Evolutionary conservation across 805 yeast species (phyloP), one percentile per base, ranked within the genome.

Genomic region (Metschnikowia picachoensis): DNA sequence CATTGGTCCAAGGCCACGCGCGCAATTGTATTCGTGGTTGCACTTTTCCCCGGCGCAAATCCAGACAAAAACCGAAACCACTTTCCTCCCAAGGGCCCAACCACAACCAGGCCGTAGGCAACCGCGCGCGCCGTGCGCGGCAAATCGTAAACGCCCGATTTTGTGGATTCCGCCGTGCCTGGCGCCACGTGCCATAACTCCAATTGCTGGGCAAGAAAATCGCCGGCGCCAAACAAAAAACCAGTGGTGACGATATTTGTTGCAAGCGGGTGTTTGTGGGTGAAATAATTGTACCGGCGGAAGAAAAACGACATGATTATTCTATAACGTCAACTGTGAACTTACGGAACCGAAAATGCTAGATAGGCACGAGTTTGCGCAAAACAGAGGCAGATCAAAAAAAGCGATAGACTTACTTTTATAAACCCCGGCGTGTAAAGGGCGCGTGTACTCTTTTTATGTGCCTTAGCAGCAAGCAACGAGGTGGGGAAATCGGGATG

Each of bases 171-270:
- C n/a, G 32, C 47, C 0, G 90, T 82, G 47, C 95, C 65, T 1
- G 52, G 49, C 38, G 55, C 67, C 39, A 34, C 32, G 60, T 61
- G 8, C 76, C 70, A 59, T 78, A 77, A 11, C 31, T 42, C 49
- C 6, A 78, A 55, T 0, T 65, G 36, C 60, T 89, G 96, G 0
- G 96, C 96, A 25, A 85, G 54, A 1, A 65, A 66, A 61, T 89
- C 96, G 2, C 96, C 96, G 1, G 81, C 48, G 0, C 89, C 94
- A 60, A 88, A 87, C 32, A 81, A 62, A 12, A 72, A 48, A n/a
- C 77, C 82, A 1, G 82, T 77, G 35, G 78, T 67, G 13, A 74
- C 30, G 47, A 73, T 64, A 51, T 79, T 79, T 42, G 80, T 73
- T 30, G 68, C 35, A 27, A 74, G 44, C 3, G 82, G 82, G 34